Percentiles rank a stretch among this genome's conserved stretches.
Evolutionary conservation across 2,329 filamentous ascomycete genomes (phyloP).

Genomic region (Epichloe bromicola): DNA sequence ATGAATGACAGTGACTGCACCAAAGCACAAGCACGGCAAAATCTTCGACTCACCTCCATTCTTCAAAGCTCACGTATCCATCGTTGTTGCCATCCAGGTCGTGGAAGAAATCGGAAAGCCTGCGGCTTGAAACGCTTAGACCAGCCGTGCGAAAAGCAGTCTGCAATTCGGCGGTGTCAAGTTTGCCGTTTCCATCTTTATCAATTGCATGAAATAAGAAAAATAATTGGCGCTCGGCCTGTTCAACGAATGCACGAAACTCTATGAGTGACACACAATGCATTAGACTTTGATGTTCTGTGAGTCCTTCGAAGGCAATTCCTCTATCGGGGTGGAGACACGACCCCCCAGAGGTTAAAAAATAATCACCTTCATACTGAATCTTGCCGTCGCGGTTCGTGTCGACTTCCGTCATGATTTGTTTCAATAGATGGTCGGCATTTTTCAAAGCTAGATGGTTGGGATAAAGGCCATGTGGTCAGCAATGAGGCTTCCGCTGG

Average conservation of each 20-base stretch:
- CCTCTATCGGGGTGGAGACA: not conserved
- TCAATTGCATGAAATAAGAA: slow-evolving; percentile 80
- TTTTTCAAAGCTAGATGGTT: slow-evolving; percentile 57
- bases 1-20: not conserved
- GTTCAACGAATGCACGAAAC: slow-evolving; percentile 77
- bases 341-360: slow-evolving; percentile 13
- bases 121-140: slow-evolving; percentile 61
- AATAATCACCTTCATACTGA: slow-evolving; percentile 62
- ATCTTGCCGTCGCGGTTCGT: slow-evolving; percentile 80
- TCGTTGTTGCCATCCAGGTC: slow-evolving; percentile 86
- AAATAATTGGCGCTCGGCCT: slow-evolving; percentile 74
- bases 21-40: not conserved
- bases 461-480: not conserved
- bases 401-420: slow-evolving; percentile 73
- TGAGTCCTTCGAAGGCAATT: too few species aligned
- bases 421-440: slow-evolving; percentile 71
- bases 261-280: slow-evolving; percentile 37
- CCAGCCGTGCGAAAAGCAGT: slow-evolving; percentile 67
- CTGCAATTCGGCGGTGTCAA: slow-evolving; percentile 76
- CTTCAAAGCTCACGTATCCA: slow-evolving; percentile 76
- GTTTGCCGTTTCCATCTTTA: slow-evolving; percentile 66
- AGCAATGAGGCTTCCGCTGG: slow-evolving; percentile 1
- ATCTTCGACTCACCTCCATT: slow-evolving; percentile 73
- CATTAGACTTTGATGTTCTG: not conserved
- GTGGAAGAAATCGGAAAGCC: slow-evolving; percentile 73